Conservation (phyloP, 768 basidiomycete genomes). For the Melanogaster broomeanus region DNA sequence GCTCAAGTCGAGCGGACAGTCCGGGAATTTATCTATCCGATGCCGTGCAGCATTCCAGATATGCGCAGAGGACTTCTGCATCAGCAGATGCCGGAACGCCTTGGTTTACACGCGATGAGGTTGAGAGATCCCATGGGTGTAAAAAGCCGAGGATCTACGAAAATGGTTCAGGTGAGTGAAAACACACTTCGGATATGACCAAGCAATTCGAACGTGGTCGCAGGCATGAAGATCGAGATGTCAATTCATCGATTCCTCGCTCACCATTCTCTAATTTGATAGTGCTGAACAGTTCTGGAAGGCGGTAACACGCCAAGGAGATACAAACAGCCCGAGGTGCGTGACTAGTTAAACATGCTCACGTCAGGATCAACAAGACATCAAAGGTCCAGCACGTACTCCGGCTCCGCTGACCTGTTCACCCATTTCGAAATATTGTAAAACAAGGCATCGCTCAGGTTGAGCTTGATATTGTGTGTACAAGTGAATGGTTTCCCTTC, state of each 20-base stretch:
- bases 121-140: too few relatives aligned
- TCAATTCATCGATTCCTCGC: conserved; percentile 18
- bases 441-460: conserved; percentile 30
- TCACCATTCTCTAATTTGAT: conserved; percentile 10
- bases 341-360: conserved; percentile 25
- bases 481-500: conserved; percentile 22
- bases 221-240: conserved; percentile 31
- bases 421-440: conserved; percentile 38
- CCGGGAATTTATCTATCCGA: too few relatives aligned
- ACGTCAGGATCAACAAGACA: background rate
- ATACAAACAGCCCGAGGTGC: conserved; percentile 41
- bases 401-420: conserved; percentile 25
- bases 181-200: too few relatives aligned
- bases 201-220: conserved; percentile 43
- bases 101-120: too few relatives aligned
- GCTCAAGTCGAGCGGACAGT: too few relatives aligned
- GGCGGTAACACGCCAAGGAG: conserved; percentile 47
- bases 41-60: too few relatives aligned
- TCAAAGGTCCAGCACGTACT: conserved; percentile 30
- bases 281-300: conserved; percentile 21
- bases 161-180: too few relatives aligned
- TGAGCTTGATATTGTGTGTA: conserved; percentile 26
- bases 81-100: too few relatives aligned
- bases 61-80: too few relatives aligned
- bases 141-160: too few relatives aligned